Evolutionary conservation across 164 flowering plant species (phyloP), one percentile per base, ranked within the genome.

Genomic region (Brasenia schreberi): DNA sequence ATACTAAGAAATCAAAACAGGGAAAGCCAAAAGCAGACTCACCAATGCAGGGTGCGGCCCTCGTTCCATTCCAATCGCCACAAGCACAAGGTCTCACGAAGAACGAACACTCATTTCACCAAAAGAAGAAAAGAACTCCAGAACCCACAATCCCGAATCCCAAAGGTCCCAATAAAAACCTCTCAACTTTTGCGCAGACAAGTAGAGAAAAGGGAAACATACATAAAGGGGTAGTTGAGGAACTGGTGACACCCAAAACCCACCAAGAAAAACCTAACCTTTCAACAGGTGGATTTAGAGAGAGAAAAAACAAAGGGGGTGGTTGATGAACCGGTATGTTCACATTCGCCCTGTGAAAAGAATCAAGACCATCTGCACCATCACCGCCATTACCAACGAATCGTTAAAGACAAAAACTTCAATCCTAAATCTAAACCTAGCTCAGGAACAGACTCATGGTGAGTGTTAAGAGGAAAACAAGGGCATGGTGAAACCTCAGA

Each of bases 1-100:
- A 23, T 11, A 10, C 27, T 61, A 61, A 11, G n/a, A 61, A 61
- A n/a, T 61, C 12, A 2, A 61, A 61, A 61, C 7, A 18, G 18
- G 63, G 18, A n/a, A 61, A 61, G 11, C n/a, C 17, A 61, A 49
- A 49, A 49, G 56, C 16, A 49, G 23, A 61, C 63, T 61, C 63
- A 61, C 63, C 63, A 61, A 61, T 7, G 63, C n/a, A 61, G 63
- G 63, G 18, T 61, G 63, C 12, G 33, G 23, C 63, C 63, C 63
- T 61, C 63, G 19, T 7, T 61, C 63, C 63, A 61, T 61, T n/a
- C 33, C 17, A 61, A 11, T 18, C 33, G 16, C 60, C 16, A 58
- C 18, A 14, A 12, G 60, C 16, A 18, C 18, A 14, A 14, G 16
- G 2, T 18, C 16, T 58, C 60, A 18, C 17, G 17, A 58, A 12